Evolutionary conservation across 768 basidiomycete species (phyloP).

Genomic region (Tylopilus felleus): DNA sequence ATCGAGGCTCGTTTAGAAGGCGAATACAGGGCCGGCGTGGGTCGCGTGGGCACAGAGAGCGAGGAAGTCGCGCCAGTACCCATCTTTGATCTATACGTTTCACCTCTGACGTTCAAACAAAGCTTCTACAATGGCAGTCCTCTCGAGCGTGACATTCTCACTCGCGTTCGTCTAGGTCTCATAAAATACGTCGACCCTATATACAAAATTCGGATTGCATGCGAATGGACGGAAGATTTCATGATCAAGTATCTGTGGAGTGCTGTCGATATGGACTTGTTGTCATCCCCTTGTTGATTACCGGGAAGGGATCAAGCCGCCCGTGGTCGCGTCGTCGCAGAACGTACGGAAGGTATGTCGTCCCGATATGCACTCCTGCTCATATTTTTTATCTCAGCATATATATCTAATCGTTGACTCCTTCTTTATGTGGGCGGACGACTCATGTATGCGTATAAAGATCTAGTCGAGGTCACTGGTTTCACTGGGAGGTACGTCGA

Average conservation of each 20-base stretch:
- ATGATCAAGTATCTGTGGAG: conserved; percentile 97
- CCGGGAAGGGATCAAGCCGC: conserved; percentile 43
- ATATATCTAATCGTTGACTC: conserved; percentile 90
- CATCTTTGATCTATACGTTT: background rate
- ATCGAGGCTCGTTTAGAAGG: conserved; percentile 86
- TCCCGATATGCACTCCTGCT: background rate
- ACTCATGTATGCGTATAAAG: conserved; percentile 96
- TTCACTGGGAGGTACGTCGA: conserved; percentile 57
- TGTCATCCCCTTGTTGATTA: conserved; percentile 83
- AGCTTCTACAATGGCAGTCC: conserved; percentile 92
- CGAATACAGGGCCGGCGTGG: conserved; percentile 86
- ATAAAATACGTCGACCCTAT: conserved; percentile 91
- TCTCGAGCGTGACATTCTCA: conserved; percentile 80
- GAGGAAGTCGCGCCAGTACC: conserved; percentile 85
- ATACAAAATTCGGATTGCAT: conserved; percentile 90
- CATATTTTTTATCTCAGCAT: conserved; percentile 42
- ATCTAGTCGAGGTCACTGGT: conserved; percentile 91
- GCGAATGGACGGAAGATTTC: conserved; percentile 95
- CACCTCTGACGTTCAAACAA: background rate
- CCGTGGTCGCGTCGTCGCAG: conserved; percentile 39
- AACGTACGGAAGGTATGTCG: conserved; percentile 47
- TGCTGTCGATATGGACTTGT: conserved; percentile 86
- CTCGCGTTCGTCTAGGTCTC: conserved; percentile 71
- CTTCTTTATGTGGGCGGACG: conserved; percentile 92
- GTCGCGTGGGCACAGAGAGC: conserved; percentile 79